Percentiles rank a stretch among this genome's conserved stretches.
Conservation (phyloP, 345 rosid genomes). For the Kernera saxatilis region DNA sequence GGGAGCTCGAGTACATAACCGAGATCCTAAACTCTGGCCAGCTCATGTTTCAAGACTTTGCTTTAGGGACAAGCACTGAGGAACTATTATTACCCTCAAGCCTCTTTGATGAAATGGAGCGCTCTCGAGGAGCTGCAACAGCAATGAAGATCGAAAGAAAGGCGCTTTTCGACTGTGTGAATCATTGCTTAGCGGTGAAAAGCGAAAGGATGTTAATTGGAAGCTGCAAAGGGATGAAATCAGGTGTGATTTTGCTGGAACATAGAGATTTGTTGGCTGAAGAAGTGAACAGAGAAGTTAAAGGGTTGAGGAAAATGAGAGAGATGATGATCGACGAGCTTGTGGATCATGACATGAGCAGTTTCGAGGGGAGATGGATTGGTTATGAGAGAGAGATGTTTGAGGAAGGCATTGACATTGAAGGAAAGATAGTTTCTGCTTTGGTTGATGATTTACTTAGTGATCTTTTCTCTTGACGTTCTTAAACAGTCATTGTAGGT, state of each 20-base stretch:
- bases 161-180: slow-evolving; percentile 62
- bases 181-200: slow-evolving; percentile 61
- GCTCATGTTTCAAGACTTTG: slow-evolving; percentile 60
- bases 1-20: slow-evolving; percentile 68
- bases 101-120: slow-evolving; percentile 68
- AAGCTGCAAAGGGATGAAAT: slow-evolving; percentile 49
- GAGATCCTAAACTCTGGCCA: slow-evolving; percentile 55
- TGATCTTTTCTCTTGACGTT: slow-evolving; percentile 34
- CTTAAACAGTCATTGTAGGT: slow-evolving; percentile 1
- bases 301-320: slow-evolving; percentile 56
- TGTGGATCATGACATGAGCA: slow-evolving; percentile 89
- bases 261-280: slow-evolving; percentile 56
- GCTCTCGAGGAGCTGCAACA: slow-evolving; percentile 21
- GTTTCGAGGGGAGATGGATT: slow-evolving; percentile 72
- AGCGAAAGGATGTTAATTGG: slow-evolving; percentile 48
- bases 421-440: slow-evolving; percentile 43
- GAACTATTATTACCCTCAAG: slow-evolving; percentile 46
- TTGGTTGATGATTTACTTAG: slow-evolving; percentile 62
- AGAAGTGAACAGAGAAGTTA: slow-evolving; percentile 69
- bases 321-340: slow-evolving; percentile 90
- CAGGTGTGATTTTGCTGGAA: slow-evolving; percentile 31
- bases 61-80: slow-evolving; percentile 35
- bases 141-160: slow-evolving; percentile 48
- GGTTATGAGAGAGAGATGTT: slow-evolving; percentile 68
- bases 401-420: slow-evolving; percentile 53